A percentile compares a stretch with the other conserved stretches of the same genome.
Conservation (phyloP, 495 filamentous ascomycete species). For the Hyaloscypha hepaticicola region DNA sequence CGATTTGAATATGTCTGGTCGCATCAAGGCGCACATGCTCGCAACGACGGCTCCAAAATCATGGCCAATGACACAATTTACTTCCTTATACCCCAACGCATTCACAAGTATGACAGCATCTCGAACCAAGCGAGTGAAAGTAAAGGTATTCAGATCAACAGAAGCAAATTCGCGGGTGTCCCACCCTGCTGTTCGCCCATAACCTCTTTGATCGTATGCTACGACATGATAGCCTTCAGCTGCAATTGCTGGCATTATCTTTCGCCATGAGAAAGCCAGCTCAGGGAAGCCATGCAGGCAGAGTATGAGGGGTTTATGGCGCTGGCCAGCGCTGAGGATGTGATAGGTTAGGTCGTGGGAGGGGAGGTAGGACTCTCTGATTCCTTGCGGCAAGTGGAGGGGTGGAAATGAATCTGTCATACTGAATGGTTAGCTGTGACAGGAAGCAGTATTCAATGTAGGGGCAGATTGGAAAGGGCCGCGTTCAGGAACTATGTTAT, state of each 20-base stretch:
- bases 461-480: too few relatives aligned
- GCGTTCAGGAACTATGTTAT: too few relatives aligned
- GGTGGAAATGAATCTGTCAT: conserved; percentile 31
- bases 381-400: conserved; percentile 53
- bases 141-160: conserved; percentile 57
- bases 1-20: conserved; percentile 62
- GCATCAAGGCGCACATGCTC: conserved; percentile 57
- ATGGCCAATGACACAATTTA: conserved; percentile 63
- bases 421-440: background rate
- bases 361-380: conserved; percentile 50
- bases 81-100: conserved; percentile 56
- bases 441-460: too few relatives aligned
- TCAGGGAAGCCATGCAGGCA: conserved; percentile 68
- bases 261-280: conserved; percentile 68
- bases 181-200: conserved; percentile 65
- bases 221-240: conserved; percentile 59
- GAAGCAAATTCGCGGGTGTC: conserved; percentile 47
- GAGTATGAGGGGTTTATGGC: conserved; percentile 53
- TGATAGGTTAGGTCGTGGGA: conserved; percentile 59
- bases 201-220: conserved; percentile 67
- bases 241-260: conserved; percentile 56
- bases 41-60: conserved; percentile 64
- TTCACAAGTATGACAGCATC: conserved; percentile 62
- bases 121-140: conserved; percentile 57
- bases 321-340: conserved; percentile 53